Percentiles rank a stretch among this genome's conserved stretches.
Evolutionary conservation across 345 rosid genomes (phyloP).

Genomic region (Salix koriyanagi): DNA sequence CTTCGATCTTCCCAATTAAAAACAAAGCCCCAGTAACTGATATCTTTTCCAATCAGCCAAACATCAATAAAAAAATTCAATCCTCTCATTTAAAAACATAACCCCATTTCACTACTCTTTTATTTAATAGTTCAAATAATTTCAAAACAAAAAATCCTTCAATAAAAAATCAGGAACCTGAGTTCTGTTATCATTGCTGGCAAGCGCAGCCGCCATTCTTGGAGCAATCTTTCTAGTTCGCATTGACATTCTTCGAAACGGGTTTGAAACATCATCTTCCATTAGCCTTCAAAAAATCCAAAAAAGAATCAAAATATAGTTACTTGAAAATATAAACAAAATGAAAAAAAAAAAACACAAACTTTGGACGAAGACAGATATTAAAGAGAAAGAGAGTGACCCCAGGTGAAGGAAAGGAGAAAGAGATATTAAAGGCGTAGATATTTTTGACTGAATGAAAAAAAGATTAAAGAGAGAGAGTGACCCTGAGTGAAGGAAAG

Average conservation of each 20-base stretch:
- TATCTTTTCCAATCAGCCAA: not conserved
- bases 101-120: not conserved
- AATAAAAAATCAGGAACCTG: constrained; percentile 39
- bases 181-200: constrained; percentile 77
- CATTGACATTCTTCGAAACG: constrained; percentile 64
- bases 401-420: no score
- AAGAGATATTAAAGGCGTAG: not conserved
- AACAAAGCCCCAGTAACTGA: not conserved
- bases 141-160: no score
- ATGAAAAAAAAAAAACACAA: not conserved
- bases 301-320: no score
- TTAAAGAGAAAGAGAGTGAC: not conserved
- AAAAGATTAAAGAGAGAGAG: not conserved
- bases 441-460: no score
- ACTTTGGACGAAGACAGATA: not conserved
- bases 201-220: constrained; percentile 87
- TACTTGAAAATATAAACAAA: no score
- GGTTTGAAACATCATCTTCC: constrained; percentile 67
- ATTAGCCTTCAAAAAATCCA: constrained; percentile 22
- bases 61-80: not conserved
- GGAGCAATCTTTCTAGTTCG: constrained; percentile 86
- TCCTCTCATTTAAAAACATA: not conserved
- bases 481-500: no score
- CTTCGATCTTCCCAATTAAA: not conserved
- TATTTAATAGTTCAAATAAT: no score